Evolutionary conservation across 2,329 filamentous ascomycete genomes (phyloP), one percentile per base, ranked within the genome.

Genomic region (Neocatenulostroma microsporum): DNA sequence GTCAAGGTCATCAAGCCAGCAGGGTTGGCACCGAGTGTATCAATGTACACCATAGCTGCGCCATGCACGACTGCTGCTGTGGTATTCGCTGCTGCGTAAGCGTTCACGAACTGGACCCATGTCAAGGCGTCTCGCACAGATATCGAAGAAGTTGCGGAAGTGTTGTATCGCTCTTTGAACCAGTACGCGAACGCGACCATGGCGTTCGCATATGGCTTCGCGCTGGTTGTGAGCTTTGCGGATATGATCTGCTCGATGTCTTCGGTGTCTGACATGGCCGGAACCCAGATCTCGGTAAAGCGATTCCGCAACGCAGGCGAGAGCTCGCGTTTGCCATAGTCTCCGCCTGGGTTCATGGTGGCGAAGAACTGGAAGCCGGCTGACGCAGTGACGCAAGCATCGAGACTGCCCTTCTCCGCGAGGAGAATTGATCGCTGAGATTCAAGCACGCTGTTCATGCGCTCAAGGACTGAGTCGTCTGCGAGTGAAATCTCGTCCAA

Each of bases 211-310:
- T 83, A 70, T 1, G 67, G 55, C 45, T 73, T 71, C 5, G 74
- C 69, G 12, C 66, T 62, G 0, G 68, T 58, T 3, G 62, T 62
- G 13, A 98, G 69, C 58, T 94, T 95, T 10, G 80, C 77, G 34
- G 72, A 68, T 12, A 96, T 78, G 47, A 99, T 98, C 28, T 93
- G 82, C 14, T 87, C 64, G 21, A 96, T 80, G 56, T 99, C 93
- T 20, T 87, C 80, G 34, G 78, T 74, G 41, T 89, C 84, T 1
- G 86, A 87, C 40, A 96, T 67, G 1, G 88, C 76, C 1, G 91
- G 87, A 1, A 96, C 91, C 91, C 91, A 98, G 7, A 99, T 95
- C 62, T 99, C 91, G 0, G 91, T 99, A 58, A 99, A 94, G 42
- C 91, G 84, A 58, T 99, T 98, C 30, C 91, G 76, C 41, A 99